A percentile compares a stretch with the other conserved stretches of the same genome.
Evolutionary conservation across 2,329 filamentous ascomycete genomes (phyloP).

Genomic region (Colletotrichum gigasporum): DNA sequence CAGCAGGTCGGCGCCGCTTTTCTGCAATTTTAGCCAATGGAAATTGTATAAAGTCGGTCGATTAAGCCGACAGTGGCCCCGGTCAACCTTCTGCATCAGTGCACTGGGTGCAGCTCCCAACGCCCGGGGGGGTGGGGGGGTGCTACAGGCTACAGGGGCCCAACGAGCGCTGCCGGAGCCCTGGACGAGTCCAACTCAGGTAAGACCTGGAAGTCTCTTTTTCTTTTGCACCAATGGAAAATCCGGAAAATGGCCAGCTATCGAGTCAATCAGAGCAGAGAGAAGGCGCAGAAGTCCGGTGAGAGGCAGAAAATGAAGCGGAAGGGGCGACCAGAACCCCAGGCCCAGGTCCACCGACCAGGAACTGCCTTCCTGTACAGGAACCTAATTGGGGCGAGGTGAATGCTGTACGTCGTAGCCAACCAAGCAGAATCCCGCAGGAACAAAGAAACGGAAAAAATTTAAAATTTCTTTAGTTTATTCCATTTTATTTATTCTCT

Average conservation of each 20-base stretch:
- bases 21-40: slow-evolving; percentile 46
- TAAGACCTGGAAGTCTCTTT: neutral
- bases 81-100: slow-evolving; percentile 17
- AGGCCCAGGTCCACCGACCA: no score
- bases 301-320: neutral
- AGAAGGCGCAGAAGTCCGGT: neutral
- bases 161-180: slow-evolving; percentile 15
- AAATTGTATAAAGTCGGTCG: slow-evolving; percentile 35
- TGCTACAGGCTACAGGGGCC: neutral
- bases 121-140: neutral
- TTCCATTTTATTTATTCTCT: neutral
- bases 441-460: neutral
- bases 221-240: slow-evolving; percentile 26
- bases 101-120: slow-evolving; percentile 8
- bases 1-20: slow-evolving; percentile 33
- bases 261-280: slow-evolving; percentile 24
- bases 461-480: no score
- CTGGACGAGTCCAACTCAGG: slow-evolving; percentile 3
- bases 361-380: no score
- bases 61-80: slow-evolving; percentile 30
- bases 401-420: no score
- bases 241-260: neutral
- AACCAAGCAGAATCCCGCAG: neutral
- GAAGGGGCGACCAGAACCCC: neutral
- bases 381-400: neutral